Base-by-base conservation (phyloP, 495 filamentous ascomycete species). In the Aspergillus conjunctus region DNA sequence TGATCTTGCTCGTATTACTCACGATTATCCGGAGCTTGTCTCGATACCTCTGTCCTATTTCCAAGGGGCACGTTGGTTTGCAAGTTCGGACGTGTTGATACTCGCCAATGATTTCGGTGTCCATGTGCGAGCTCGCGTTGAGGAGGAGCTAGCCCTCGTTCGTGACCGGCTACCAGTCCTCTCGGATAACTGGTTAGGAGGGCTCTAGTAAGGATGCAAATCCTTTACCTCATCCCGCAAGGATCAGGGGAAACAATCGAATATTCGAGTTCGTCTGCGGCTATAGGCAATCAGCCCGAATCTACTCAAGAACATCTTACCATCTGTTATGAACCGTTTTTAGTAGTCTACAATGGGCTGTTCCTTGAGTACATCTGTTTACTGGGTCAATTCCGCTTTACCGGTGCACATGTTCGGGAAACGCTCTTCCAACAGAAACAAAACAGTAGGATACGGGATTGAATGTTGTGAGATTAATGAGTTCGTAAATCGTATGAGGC, bases 141-240 rank as follows among this genome's bases (percentile, higher is more conserved):
- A 46, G 18, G 43, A 18, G 15, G 43, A 46, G 43, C 17, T 46
- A 18, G 43, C 15, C 9, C 18, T 20, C 14, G 18, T 46, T 46
- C 18, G 18, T 20, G 43, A 46, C 15, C 12, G 43, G 18, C 44
- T 48, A 5, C 17, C 44, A 22, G 10, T 17, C 1, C 44, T 48
- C 17, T 48, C n/a, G n/a, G 44, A 48, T 18, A 48, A 21, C 12
- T 48, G 44, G 44, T 7, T 48, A 48, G 44, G 20, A 48, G 44
- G 44, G 2, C 44, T 22, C 6, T 48, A 48, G 44, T 11, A 21
- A 11, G n/a, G n/a, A 8, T 11, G 10, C 37, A 11, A 41, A 1
- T 15, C 1, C 15, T 4, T 4, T 41, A 41, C 1, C 4, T 41
- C 1, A 2, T 41, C 37, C n/a, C n/a, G n/a, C 11, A 41, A 41